A percentile compares a stretch with the other conserved stretches of the same genome.
These are phyloP conservation scores for Ogataea chonburiensis DNA, from an alignment of 805 yeast genomes.

Conservation along the genomic window DNA sequence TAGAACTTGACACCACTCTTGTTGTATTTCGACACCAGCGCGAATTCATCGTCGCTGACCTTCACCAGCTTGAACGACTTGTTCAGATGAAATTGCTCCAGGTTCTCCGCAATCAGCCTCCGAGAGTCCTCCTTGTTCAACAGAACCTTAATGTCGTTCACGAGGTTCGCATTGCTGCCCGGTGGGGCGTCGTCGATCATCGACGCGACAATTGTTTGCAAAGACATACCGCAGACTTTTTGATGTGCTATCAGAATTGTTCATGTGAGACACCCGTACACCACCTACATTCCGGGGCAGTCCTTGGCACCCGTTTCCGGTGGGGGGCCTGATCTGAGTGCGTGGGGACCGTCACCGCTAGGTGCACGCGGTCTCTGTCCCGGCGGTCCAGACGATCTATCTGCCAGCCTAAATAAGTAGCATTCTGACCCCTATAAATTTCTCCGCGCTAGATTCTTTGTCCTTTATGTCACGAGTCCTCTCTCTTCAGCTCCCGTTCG, in stretches of 20 bases:
- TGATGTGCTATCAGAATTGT: slow-evolving; percentile 5
- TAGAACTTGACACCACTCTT: slow-evolving; percentile 49
- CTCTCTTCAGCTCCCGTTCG: slow-evolving; percentile 16
- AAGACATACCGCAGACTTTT: slow-evolving; percentile 19
- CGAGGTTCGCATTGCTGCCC: slow-evolving; percentile 43
- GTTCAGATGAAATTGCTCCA: slow-evolving; percentile 29
- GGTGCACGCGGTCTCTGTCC: too few species aligned
- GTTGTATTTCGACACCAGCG: slow-evolving; percentile 50
- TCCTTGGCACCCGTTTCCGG: too few species aligned
- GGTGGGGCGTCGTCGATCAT: slow-evolving; percentile 54
- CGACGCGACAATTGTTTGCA: slow-evolving; percentile 31
- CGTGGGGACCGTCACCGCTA: too few species aligned
- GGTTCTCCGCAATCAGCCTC: slow-evolving; percentile 25
- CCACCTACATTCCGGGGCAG: too few species aligned
- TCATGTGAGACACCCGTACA: slow-evolving; percentile 10
- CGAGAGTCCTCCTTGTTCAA: slow-evolving; percentile 28
- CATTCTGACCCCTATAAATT: too few species aligned
- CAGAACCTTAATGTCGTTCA: slow-evolving; percentile 31
- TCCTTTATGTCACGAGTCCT: slow-evolving; percentile 9
- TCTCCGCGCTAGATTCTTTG: slow-evolving; percentile 13
- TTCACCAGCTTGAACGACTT: slow-evolving; percentile 35
- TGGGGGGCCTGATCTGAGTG: too few species aligned
- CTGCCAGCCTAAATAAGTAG: too few species aligned
- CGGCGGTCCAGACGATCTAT: too few species aligned
- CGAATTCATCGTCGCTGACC: slow-evolving; percentile 24